phyloP scores from a whole-genome alignment of 2,329 filamentous ascomycete genomes.

The Colletotrichum orchidophilum region DNA sequence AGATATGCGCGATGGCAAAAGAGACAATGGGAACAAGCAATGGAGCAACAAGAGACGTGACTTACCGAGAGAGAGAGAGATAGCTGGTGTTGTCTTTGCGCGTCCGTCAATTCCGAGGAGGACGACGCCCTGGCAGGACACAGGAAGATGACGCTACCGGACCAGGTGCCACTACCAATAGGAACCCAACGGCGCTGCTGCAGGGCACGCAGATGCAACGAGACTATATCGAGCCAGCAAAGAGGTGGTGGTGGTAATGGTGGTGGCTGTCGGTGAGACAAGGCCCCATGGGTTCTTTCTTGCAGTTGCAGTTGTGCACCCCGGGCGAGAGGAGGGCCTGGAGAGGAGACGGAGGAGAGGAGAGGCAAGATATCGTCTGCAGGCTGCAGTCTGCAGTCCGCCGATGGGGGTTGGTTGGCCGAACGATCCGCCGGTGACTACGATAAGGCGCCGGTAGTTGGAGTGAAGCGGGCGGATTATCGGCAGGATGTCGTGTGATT shows the following conservation, averaged over 20 bases:
- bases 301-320: not conserved
- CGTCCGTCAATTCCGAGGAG: conserved; percentile 22
- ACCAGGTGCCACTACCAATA: conserved; percentile 15
- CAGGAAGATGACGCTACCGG: not conserved
- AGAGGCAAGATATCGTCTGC: not conserved
- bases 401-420: not conserved
- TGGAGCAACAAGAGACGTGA: not conserved
- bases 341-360: not conserved
- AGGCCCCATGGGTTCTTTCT: not conserved
- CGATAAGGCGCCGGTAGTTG: not conserved
- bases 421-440: not conserved
- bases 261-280: not conserved
- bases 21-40: not conserved
- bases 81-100: not conserved
- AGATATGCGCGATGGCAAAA: not conserved
- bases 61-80: not conserved
- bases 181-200: conserved; percentile 19
- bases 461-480: not conserved
- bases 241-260: conserved; percentile 10
- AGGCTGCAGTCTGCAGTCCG: not conserved
- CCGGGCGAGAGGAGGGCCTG: not conserved
- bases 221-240: conserved; percentile 20
- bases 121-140: not conserved
- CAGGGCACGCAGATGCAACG: conserved; percentile 26
- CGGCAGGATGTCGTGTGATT: not conserved